Conservation (phyloP, 2,329 filamentous ascomycete species). For the Ilyonectria sp. region DNA sequence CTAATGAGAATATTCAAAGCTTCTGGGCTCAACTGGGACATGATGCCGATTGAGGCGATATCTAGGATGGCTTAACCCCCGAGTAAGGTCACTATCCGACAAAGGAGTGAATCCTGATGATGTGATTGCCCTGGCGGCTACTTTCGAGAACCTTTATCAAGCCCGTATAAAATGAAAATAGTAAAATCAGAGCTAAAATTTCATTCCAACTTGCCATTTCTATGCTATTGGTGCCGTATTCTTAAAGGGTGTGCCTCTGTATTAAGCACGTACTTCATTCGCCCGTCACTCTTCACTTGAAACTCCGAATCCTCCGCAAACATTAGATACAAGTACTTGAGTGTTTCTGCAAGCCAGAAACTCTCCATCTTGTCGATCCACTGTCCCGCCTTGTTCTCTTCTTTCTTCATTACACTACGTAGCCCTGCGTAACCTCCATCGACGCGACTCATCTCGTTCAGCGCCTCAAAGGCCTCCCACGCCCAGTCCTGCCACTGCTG, state of each 20-base stretch:
- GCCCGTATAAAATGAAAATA: not conserved
- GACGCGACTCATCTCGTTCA: slow-evolving; percentile 27
- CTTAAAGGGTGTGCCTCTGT: slow-evolving; percentile 39
- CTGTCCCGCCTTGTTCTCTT: slow-evolving; percentile 59
- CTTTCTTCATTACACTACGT: slow-evolving; percentile 49
- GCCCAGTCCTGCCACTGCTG: slow-evolving; percentile 36
- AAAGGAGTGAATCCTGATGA: no score
- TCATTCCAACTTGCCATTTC: not conserved
- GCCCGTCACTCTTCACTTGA: slow-evolving; percentile 36
- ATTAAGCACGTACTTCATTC: slow-evolving; percentile 38
- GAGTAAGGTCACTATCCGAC: no score
- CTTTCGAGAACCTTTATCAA: not conserved
- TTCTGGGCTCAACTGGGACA: slow-evolving; percentile 7
- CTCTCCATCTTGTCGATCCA: slow-evolving; percentile 55
- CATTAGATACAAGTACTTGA: slow-evolving; percentile 43
- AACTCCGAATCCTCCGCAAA: slow-evolving; percentile 37
- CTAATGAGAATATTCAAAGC: not conserved
- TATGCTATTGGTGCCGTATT: not conserved
- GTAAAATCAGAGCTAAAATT: not conserved
- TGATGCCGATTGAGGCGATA: not conserved
- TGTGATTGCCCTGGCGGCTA: no score
- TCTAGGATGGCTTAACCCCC: not conserved
- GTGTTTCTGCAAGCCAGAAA: slow-evolving; percentile 41
- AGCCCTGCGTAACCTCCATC: slow-evolving; percentile 29
- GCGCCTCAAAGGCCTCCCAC: slow-evolving; percentile 32